Evolutionary conservation across 2,329 filamentous ascomycete genomes (phyloP), one percentile per base, ranked within the genome.

Genomic region (Phialemoniopsis sp.): DNA sequence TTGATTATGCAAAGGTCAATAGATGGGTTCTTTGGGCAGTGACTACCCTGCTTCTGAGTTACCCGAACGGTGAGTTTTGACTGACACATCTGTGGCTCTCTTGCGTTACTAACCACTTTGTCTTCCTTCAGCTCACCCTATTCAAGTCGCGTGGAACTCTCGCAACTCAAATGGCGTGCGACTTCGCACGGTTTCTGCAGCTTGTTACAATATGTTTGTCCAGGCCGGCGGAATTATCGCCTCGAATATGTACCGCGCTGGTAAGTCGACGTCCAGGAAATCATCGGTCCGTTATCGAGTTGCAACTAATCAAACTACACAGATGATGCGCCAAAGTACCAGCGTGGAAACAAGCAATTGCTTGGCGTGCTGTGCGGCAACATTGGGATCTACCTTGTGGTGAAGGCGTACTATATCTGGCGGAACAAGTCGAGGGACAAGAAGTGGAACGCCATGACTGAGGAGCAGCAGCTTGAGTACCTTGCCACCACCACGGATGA

Each of bases 121-220:
- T 26, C 21, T 26, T 30, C 36, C 17, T 26, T 8, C 44, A 66
- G 59, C 65, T 3, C 68, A 75, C 41, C 63, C 70, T 0, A 69
- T 74, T 29, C 66, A 72, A 45, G 69, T 72, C 4, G 65, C 54
- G 15, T 73, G 68, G 66, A 67, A 65, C 46, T 68, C 64, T 2
- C 64, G 75, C 37, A 85, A 85, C 51, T 73, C 78, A 3, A 79
- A 80, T 45, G 68, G 72, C 1, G 78, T 85, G 8, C 67, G 80
- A 12, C 78, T 75, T 6, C 65, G 80, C 8, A 78, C 80, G 2
- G 77, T 86, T 2, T 76, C 77, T 0, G 73, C 78, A 1, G 80
- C 77, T 0, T 60, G 79, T n/a, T 84, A 84, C 57, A 84, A 83
- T 50, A 73, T 73, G 67, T 66, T 59, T 26, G 62, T 67, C 2